These are phyloP conservation scores for Gaultheria prostrata DNA, from an alignment of 148 eudicot genomes.

Conservation along the genomic window DNA sequence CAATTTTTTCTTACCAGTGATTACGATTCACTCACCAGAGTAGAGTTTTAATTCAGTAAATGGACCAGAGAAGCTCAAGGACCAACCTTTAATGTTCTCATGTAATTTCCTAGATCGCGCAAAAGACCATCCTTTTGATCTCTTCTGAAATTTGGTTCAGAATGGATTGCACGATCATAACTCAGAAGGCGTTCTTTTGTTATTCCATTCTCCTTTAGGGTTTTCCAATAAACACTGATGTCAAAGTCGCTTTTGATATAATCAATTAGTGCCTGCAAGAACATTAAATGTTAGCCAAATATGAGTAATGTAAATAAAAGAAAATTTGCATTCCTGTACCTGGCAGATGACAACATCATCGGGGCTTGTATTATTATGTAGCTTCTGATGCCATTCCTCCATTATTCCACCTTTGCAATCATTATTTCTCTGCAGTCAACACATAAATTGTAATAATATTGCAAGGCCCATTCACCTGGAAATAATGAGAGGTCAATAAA, in stretches of 20 bases:
- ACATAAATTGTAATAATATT: slow-evolving; percentile 4
- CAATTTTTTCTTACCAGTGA: neutral
- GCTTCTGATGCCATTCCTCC: slow-evolving; percentile 99
- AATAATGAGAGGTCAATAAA: neutral
- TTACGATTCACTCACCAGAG: neutral
- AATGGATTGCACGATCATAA: slow-evolving; percentile 94
- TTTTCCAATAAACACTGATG: slow-evolving; percentile 84
- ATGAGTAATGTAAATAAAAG: neutral
- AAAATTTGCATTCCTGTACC: slow-evolving; percentile 39
- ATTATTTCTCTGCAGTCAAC: slow-evolving; percentile 72
- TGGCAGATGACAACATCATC: slow-evolving; percentile 96
- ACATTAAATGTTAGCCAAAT: slow-evolving; percentile 14
- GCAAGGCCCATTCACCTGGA: neutral
- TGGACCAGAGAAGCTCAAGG: slow-evolving; percentile 5
- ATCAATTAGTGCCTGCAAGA: slow-evolving; percentile 76
- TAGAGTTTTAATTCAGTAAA: neutral
- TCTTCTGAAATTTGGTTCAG: slow-evolving; percentile 76
- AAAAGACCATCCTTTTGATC: slow-evolving; percentile 94
- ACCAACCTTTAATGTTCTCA: slow-evolving; percentile 91
- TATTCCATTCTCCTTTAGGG: slow-evolving; percentile 85
- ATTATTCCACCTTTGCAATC: slow-evolving; percentile 92
- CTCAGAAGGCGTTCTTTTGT: slow-evolving; percentile 97
- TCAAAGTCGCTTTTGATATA: slow-evolving; percentile 86
- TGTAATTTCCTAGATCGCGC: slow-evolving; percentile 87
- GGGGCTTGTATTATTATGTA: slow-evolving; percentile 98